Percentiles rank a stretch among this genome's conserved stretches.
Evolutionary conservation across 306 rosid species (phyloP).

Genomic region (Trichosanthes truncata): DNA sequence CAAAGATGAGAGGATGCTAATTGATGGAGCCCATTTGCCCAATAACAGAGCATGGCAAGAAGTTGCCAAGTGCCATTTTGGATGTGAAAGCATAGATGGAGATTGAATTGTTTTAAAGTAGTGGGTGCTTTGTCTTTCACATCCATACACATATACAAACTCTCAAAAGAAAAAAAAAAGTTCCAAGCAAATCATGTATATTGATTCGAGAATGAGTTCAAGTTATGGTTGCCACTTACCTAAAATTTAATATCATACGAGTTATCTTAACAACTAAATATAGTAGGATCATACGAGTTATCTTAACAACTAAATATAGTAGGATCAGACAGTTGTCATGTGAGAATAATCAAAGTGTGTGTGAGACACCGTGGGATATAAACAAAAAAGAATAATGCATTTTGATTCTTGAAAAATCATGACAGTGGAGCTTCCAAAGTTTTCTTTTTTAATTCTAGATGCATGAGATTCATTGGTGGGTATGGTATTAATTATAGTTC

Average conservation of each 20-base stretch:
- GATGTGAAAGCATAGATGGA: background rate
- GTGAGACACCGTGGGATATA: no score
- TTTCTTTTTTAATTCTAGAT: background rate
- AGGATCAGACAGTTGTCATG: no score
- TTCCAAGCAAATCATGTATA: background rate
- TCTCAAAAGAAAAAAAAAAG: background rate
- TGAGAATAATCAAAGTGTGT: no score
- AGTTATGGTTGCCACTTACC: no score
- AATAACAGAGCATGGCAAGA: background rate
- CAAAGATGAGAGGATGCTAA: background rate
- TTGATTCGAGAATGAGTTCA: background rate
- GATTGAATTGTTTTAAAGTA: background rate
- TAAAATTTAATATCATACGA: no score
- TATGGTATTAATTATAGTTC: background rate
- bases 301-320: no score
- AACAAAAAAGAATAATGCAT: no score
- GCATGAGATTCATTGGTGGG: background rate
- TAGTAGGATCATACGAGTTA: no score
- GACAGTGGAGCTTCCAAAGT: background rate
- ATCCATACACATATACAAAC: background rate
- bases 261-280: no score
- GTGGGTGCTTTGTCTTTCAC: conserved; percentile 1
- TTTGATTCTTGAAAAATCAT: background rate
- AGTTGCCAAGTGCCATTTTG: conserved; percentile 4
- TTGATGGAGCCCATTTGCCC: conserved; percentile 6